A percentile compares a stretch with the other conserved stretches of the same genome.
These are phyloP conservation scores for Elsinoe fawcettii DNA, from an alignment of 2,329 filamentous ascomycete genomes.

Conservation along the genomic window DNA sequence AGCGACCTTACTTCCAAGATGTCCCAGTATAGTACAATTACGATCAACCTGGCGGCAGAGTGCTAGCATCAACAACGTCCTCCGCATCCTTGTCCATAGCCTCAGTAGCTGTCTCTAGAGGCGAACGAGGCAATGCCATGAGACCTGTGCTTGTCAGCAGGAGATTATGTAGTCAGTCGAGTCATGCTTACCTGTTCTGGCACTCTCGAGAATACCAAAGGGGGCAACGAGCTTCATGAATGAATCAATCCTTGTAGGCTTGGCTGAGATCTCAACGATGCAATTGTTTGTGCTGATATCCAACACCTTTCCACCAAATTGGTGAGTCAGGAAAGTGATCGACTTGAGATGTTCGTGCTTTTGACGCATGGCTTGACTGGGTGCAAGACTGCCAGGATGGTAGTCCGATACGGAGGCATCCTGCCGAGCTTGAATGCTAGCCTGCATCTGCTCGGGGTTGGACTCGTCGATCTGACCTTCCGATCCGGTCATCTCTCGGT, in stretches of 20 bases:
- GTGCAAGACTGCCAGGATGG: constrained; percentile 79
- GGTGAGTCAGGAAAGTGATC: constrained; percentile 93
- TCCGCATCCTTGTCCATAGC: constrained; percentile 72
- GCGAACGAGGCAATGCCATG: constrained; percentile 92
- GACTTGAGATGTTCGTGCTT: constrained; percentile 97
- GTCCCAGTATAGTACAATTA: constrained; percentile 12
- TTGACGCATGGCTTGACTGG: constrained; percentile 82
- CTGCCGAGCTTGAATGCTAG: constrained; percentile 22
- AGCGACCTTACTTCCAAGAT: background rate
- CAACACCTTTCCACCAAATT: constrained; percentile 94
- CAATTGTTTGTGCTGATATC: constrained; percentile 98
- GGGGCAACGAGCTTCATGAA: constrained; percentile 93
- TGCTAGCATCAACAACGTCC: constrained; percentile 89
- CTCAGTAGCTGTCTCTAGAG: constrained; percentile 67
- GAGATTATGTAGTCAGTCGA: background rate
- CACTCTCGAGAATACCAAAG: constrained; percentile 94
- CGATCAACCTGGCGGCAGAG: constrained; percentile 73
- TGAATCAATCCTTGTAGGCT: constrained; percentile 86
- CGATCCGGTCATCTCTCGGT: constrained; percentile 73
- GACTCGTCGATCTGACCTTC: constrained; percentile 25
- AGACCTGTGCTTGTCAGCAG: constrained; percentile 49
- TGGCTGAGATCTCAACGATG: constrained; percentile 94
- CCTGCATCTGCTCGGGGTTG: constrained; percentile 23
- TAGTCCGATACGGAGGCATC: constrained; percentile 55
- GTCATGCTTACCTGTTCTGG: constrained; percentile 59